phyloP scores from a whole-genome alignment of 768 basidiomycete genomes.

The Strobilomyces dryophilus region DNA sequence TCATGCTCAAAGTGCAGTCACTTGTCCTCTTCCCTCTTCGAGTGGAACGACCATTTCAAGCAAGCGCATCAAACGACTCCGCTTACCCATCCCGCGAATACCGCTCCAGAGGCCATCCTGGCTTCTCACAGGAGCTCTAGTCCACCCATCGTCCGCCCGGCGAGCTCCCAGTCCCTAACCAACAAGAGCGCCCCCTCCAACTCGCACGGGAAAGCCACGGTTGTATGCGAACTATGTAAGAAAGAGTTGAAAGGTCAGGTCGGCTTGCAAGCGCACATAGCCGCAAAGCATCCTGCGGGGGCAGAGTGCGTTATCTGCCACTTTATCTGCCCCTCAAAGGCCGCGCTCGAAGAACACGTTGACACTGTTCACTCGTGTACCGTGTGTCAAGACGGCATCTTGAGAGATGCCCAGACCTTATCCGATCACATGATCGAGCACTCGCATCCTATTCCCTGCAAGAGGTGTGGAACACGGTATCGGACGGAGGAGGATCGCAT shows the following conservation, averaged over 20 bases:
- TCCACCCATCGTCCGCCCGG: constrained; percentile 12
- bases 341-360: constrained; percentile 25
- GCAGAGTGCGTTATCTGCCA: constrained; percentile 26
- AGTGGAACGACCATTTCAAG: constrained; percentile 29
- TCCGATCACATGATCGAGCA: constrained; percentile 29
- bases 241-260: constrained; percentile 17
- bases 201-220: constrained; percentile 1
- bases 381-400: constrained; percentile 28
- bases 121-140: constrained; percentile 9
- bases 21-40: constrained; percentile 19
- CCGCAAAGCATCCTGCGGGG: constrained; percentile 21
- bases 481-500: constrained; percentile 34
- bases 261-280: constrained; percentile 23
- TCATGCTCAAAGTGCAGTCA: constrained; percentile 25
- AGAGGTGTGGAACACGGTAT: constrained; percentile 29
- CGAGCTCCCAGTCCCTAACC: constrained; percentile 16
- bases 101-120: constrained; percentile 1
- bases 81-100: constrained; percentile 5
- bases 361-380: constrained; percentile 24
- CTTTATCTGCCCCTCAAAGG: constrained; percentile 17
- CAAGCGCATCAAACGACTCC: constrained; percentile 12
- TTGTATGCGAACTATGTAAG: constrained; percentile 21
- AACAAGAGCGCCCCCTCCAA: constrained; percentile 5
- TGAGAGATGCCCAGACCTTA: constrained; percentile 23
- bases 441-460: constrained; percentile 25